A percentile compares a stretch with the other conserved stretches of the same genome.
These are phyloP conservation scores for Straminergon stramineum DNA, from an alignment of 225 moss, liverwort and hornwort species.

Conservation along the genomic window DNA sequence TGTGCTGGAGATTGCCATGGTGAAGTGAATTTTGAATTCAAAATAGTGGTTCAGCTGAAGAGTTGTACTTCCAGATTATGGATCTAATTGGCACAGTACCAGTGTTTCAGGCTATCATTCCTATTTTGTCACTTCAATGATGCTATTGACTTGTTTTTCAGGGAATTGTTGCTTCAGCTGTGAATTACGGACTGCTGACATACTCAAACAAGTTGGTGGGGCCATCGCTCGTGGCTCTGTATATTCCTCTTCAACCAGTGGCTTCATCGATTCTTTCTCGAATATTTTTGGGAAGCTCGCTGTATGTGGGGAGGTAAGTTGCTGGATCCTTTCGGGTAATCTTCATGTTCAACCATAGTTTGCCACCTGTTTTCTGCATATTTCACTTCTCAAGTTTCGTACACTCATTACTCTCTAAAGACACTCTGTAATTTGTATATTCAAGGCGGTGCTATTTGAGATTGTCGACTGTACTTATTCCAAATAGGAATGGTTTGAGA, in stretches of 20 bases:
- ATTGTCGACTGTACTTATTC: neutral
- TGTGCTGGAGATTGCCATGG: neutral
- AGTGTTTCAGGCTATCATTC: neutral
- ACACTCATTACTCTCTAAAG: neutral
- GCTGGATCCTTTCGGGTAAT: neutral
- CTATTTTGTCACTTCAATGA: neutral
- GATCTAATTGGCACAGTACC: neutral
- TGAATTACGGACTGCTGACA: slow-evolving; percentile 77
- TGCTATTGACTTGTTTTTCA: slow-evolving; percentile 11
- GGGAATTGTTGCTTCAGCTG: slow-evolving; percentile 84
- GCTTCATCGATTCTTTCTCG: slow-evolving; percentile 66
- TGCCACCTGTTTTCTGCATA: neutral
- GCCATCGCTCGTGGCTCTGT: slow-evolving; percentile 76
- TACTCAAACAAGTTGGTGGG: slow-evolving; percentile 81
- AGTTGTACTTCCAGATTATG: neutral
- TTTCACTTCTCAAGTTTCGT: neutral
- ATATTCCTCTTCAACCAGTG: slow-evolving; percentile 85
- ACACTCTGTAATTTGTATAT: neutral
- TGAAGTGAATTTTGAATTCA: neutral
- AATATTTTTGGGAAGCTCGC: slow-evolving; percentile 68
- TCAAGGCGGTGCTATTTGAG: neutral
- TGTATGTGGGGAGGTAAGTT: slow-evolving; percentile 78
- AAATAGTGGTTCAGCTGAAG: neutral
- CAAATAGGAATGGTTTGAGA: neutral
- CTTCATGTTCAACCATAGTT: neutral